These are phyloP conservation scores for Metschnikowia dekortorum DNA, from an alignment of 805 yeast genomes.

Conservation along the genomic window DNA sequence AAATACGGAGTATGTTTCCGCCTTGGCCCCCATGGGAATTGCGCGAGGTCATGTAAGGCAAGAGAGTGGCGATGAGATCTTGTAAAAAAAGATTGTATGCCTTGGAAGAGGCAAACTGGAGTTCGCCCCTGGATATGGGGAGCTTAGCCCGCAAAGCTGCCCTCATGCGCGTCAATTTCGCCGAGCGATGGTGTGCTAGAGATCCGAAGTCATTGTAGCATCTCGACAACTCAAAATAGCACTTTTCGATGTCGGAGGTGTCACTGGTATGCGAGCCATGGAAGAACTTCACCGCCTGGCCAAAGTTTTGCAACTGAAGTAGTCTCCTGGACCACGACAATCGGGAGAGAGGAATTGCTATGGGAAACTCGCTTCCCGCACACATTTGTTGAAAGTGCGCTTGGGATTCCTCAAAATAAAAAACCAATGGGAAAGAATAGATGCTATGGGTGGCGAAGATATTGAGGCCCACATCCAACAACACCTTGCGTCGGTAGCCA, in stretches of 20 bases:
- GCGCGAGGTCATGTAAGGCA: constrained; percentile 1
- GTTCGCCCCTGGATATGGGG: constrained; percentile 3
- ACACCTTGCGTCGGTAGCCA: not conserved
- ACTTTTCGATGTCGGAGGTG: constrained; percentile 7
- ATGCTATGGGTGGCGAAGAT: constrained; percentile 3
- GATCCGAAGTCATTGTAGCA: constrained; percentile 10
- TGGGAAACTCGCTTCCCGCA: not conserved
- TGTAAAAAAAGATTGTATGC: constrained; percentile 2
- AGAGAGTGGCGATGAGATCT: constrained; percentile 2
- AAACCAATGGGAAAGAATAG: constrained; percentile 4
- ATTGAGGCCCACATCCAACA: not conserved
- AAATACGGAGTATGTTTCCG: constrained; percentile 12
- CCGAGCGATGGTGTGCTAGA: constrained; percentile 6
- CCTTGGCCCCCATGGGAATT: constrained; percentile 3
- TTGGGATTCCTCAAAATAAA: not conserved
- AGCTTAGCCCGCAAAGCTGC: constrained; percentile 1
- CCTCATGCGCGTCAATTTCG: constrained; percentile 3
- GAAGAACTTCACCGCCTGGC: constrained; percentile 7
- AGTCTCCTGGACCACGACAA: constrained; percentile 12
- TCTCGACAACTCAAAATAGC: constrained; percentile 15
- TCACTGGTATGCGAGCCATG: not conserved
- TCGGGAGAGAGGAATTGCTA: constrained; percentile 1
- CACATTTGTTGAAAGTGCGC: not conserved
- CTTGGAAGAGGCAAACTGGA: constrained; percentile 3
- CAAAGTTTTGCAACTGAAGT: constrained; percentile 12